These are phyloP conservation scores for Phyllosticta capitalensis DNA, from an alignment of 2,329 filamentous ascomycete genomes.

Conservation along the genomic window DNA sequence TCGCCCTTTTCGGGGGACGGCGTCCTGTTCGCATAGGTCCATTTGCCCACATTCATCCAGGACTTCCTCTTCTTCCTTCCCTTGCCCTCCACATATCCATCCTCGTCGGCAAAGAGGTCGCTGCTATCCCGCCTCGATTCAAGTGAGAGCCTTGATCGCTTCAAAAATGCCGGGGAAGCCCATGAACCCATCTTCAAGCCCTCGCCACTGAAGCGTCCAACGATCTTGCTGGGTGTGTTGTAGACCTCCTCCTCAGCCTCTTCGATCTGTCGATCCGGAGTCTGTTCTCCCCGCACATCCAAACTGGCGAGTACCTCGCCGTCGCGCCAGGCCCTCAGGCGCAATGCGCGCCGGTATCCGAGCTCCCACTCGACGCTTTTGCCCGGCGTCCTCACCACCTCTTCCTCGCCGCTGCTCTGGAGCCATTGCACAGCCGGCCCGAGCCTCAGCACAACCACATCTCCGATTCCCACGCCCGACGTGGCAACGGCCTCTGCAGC, in stretches of 20 bases:
- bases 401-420: conserved; percentile 44
- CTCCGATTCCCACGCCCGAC: conserved; percentile 65
- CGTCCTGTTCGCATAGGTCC: conserved; percentile 65
- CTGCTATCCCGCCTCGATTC: conserved; percentile 55
- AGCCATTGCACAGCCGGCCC: conserved; percentile 55
- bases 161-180: conserved; percentile 71
- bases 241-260: background rate
- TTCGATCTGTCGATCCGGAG: background rate
- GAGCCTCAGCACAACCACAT: conserved; percentile 61
- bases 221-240: conserved; percentile 4
- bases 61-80: conserved; percentile 61
- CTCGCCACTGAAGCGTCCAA: conserved; percentile 4
- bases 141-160: conserved; percentile 59
- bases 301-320: conserved; percentile 42
- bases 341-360: conserved; percentile 33
- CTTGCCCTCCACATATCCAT: conserved; percentile 49
- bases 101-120: conserved; percentile 59
- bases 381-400: conserved; percentile 44
- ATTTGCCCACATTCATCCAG: conserved; percentile 56
- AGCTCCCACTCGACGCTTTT: conserved; percentile 50
- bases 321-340: conserved; percentile 34
- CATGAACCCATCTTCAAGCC: conserved; percentile 42
- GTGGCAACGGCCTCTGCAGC: conserved; percentile 61
- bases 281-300: conserved; percentile 29
- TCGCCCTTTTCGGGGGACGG: conserved; percentile 55